Evolutionary conservation across 1,139 yeast genomes (phyloP), one percentile per base, ranked within the genome.

Genomic region (Scheffersomyces parashehatae): DNA sequence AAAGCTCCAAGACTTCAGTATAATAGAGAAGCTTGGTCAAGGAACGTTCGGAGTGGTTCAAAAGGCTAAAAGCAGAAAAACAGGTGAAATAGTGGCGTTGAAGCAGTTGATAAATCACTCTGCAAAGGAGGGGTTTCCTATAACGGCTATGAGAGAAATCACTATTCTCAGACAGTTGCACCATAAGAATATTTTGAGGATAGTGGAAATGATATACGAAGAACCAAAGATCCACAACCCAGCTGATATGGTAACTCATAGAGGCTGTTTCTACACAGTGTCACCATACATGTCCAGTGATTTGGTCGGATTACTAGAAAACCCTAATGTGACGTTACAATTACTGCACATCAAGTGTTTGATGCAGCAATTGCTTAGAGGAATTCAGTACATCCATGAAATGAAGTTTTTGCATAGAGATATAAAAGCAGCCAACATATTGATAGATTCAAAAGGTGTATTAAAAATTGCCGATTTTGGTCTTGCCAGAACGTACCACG

Each of bases 201-300:
- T 93, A 39, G 60, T 85, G n/a, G 97, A 90, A 53, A 85, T 91
- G 85, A 79, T 91, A 1, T 82, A 86, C 49, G 88, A 85, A 53
- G 74, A 75, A 32, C 79, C 83, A n/a, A 62, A 68, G 41, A 65
- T 64, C 14, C 40, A 60, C 6, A 62, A 58, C 33, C 64, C 70
- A 7, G 62, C 63, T 34, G 73, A 70, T 42, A 47, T 65, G 30
- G 54, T 67, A 3, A 66, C 68, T 36, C 72, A 70, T 36, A 59
- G 82, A 36, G 82, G 82, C 1, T 66, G 73, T 36, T 88, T 90
- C 55, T 91, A 85, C 64, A 90, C 96, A 68, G 96, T 93, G 4
- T 81, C 93, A 35, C 96, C 97, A 0, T 95, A 91, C 58, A 90
- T 93, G 93, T 83, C 90, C 13, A 87, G 90, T 28, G 99, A 95